Percentiles rank a stretch among this genome's conserved stretches.
Conservation (phyloP, 192 early-diverging fungal genomes). For the Globomyces pollinis-pini region DNA sequence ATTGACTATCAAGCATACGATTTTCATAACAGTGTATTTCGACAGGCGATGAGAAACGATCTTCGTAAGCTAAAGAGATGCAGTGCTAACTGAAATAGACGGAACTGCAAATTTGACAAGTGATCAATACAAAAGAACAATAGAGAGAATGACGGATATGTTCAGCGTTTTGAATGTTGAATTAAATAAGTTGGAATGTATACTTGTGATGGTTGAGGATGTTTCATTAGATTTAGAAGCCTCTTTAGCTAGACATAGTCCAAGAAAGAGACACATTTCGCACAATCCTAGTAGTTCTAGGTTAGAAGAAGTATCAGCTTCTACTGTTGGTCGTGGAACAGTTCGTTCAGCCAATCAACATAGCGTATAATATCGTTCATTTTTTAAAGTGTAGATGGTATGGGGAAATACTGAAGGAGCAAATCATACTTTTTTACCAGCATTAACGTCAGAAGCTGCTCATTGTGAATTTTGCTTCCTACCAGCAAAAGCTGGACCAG, state of each 20-base stretch:
- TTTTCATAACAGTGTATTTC: conserved; percentile 23
- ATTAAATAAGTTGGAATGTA: conserved; percentile 23
- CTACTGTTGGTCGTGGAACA: no score
- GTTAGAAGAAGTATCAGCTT: no score
- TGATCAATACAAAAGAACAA: conserved; percentile 30
- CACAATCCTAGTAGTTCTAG: no score
- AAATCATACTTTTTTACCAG: neutral
- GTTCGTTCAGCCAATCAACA: no score
- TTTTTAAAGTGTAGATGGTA: no score
- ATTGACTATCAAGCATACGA: conserved; percentile 11
- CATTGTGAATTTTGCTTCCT: neutral
- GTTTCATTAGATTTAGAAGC: conserved; percentile 35
- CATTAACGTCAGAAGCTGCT: neutral
- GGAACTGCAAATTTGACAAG: conserved; percentile 36
- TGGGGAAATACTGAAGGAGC: no score
- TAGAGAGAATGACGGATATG: conserved; percentile 40
- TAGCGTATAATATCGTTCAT: no score
- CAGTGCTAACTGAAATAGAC: conserved; percentile 9
- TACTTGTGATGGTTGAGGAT: conserved; percentile 22
- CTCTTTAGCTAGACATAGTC: no score
- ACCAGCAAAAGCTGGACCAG: neutral
- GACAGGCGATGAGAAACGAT: conserved; percentile 38
- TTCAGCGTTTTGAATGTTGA: conserved; percentile 19
- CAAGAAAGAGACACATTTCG: no score
- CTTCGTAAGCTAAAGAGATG: conserved; percentile 16